Evolutionary conservation across 2,329 filamentous ascomycete species (phyloP).

Genomic region (Anisogramma anomala): DNA sequence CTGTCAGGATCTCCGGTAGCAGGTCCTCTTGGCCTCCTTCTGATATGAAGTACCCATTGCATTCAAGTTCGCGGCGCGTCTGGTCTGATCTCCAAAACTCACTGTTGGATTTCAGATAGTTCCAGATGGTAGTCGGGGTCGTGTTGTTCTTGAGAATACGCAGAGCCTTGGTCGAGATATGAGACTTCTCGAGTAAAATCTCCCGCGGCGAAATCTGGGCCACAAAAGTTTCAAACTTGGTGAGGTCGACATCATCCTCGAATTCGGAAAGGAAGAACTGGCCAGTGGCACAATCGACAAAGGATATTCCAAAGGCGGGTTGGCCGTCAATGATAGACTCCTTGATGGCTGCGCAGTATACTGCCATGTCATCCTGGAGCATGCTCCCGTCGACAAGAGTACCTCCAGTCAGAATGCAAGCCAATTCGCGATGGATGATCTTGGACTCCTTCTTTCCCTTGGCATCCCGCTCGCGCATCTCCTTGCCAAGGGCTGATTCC

Average conservation of each 20-base stretch:
- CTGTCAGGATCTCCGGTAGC: conserved; percentile 67
- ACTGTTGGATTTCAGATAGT: conserved; percentile 70
- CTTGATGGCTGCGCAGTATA: conserved; percentile 92
- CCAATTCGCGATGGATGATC: conserved; percentile 81
- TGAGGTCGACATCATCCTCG: conserved; percentile 81
- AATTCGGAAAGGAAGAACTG: conserved; percentile 93
- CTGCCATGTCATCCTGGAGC: conserved; percentile 96
- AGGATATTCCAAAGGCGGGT: conserved; percentile 81
- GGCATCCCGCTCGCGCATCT: conserved; percentile 88
- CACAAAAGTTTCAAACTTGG: conserved; percentile 93
- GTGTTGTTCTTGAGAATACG: conserved; percentile 96
- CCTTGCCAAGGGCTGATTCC: conserved; percentile 89
- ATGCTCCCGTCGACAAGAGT: conserved; percentile 93
- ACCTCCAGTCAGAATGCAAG: conserved; percentile 81
- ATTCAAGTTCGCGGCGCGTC: conserved; percentile 69
- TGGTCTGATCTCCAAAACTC: conserved; percentile 89
- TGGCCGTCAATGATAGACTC: conserved; percentile 60
- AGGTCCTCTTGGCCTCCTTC: conserved; percentile 41
- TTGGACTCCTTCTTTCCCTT: conserved; percentile 68
- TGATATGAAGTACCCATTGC: conserved; percentile 64
- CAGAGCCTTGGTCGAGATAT: conserved; percentile 74
- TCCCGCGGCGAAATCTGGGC: conserved; percentile 86
- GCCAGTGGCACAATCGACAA: conserved; percentile 90
- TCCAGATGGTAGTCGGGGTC: conserved; percentile 86
- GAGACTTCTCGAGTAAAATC: conserved; percentile 77